Evolutionary conservation across 2,329 filamentous ascomycete species (phyloP).

Genomic region (Cladophialophora immunda): DNA sequence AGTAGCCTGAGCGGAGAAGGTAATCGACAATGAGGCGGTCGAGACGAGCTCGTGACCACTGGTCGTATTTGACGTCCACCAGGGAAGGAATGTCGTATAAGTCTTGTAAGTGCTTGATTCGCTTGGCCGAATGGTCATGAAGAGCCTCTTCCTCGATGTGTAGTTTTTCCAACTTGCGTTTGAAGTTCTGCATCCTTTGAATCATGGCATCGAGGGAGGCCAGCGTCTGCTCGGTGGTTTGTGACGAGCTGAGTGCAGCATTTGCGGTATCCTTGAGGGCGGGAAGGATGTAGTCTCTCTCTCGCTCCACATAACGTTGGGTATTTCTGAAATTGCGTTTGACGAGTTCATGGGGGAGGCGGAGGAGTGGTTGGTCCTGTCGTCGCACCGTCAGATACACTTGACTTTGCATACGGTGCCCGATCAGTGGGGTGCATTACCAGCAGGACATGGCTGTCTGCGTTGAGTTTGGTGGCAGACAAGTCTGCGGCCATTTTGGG

Average conservation of each 20-base stretch:
- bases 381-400: slow-evolving; percentile 23
- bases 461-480: slow-evolving; percentile 57
- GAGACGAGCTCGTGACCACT: slow-evolving; percentile 82
- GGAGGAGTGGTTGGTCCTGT: slow-evolving; percentile 92
- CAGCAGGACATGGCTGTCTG: slow-evolving; percentile 59
- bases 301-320: slow-evolving; percentile 57
- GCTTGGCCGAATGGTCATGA: slow-evolving; percentile 76
- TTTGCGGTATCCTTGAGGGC: slow-evolving; percentile 64
- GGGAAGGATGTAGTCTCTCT: slow-evolving; percentile 56
- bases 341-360: slow-evolving; percentile 89
- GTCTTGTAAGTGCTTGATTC: slow-evolving; percentile 81
- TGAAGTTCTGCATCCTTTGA: slow-evolving; percentile 81
- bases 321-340: slow-evolving; percentile 92
- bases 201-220: slow-evolving; percentile 86
- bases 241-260: slow-evolving; percentile 69
- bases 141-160: slow-evolving; percentile 82
- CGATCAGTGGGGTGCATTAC: slow-evolving; percentile 44
- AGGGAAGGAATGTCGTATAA: slow-evolving; percentile 81
- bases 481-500: slow-evolving; percentile 33
- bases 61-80: slow-evolving; percentile 91
- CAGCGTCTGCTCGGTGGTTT: slow-evolving; percentile 75
- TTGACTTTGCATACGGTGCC: slow-evolving; percentile 2
- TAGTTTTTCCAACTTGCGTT: slow-evolving; percentile 81
- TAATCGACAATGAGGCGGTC: slow-evolving; percentile 93
- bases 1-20: slow-evolving; percentile 83